These are phyloP conservation scores for Globisporangium acanthophoron DNA, from an alignment of 352 stramenopile species.

Conservation along the genomic window DNA sequence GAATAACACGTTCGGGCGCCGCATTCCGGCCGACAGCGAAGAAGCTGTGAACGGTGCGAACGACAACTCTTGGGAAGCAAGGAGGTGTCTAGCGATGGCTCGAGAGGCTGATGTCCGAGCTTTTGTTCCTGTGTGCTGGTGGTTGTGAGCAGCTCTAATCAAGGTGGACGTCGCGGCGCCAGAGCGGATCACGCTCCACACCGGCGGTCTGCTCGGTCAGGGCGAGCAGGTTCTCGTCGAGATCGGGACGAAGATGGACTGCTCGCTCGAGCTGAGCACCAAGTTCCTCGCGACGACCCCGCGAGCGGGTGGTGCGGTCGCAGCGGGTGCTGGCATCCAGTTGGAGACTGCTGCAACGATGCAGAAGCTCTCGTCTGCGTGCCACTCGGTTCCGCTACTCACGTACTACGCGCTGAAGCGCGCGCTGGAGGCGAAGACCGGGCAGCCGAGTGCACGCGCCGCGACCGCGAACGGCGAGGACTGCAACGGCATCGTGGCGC, in stretches of 20 bases:
- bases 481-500: slow-evolving; percentile 68
- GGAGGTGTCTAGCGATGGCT: background rate
- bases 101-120: background rate
- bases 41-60: slow-evolving; percentile 50
- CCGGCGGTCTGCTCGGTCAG: slow-evolving; percentile 40
- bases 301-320: slow-evolving; percentile 13
- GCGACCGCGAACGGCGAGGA: slow-evolving; percentile 35
- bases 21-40: slow-evolving; percentile 55
- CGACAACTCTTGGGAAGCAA: too few relatives aligned
- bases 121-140: background rate
- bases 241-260: slow-evolving; percentile 56
- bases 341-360: slow-evolving; percentile 38
- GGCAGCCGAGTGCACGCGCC: slow-evolving; percentile 16
- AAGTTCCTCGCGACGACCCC: slow-evolving; percentile 46
- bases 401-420: slow-evolving; percentile 75
- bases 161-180: slow-evolving; percentile 79
- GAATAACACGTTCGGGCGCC: slow-evolving; percentile 66
- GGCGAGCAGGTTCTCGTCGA: slow-evolving; percentile 69
- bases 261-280: slow-evolving; percentile 51
- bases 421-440: slow-evolving; percentile 37
- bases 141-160: slow-evolving; percentile 36
- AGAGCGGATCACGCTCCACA: slow-evolving; percentile 78
- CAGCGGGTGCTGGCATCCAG: slow-evolving; percentile 3
- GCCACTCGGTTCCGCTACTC: slow-evolving; percentile 75
- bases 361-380: slow-evolving; percentile 41